Evolutionary conservation across 306 rosid species (phyloP).

Genomic region (Astragalus membranaceus): DNA sequence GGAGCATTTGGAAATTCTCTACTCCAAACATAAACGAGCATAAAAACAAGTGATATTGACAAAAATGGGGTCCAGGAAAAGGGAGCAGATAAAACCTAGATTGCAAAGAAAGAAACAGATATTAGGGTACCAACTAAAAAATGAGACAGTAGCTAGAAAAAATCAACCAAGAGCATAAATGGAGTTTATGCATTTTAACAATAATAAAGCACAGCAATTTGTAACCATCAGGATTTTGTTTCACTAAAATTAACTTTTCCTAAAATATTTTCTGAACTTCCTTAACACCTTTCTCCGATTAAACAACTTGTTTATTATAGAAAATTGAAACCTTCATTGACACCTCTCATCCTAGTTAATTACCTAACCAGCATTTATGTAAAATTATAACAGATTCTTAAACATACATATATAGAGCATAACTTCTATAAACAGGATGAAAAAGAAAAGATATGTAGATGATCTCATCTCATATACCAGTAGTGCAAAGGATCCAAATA

Average conservation of each 20-base stretch:
- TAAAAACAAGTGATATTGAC: conserved; percentile 82
- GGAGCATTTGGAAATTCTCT: conserved; percentile 90
- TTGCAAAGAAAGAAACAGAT: conserved; percentile 1
- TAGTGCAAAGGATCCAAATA: conserved; percentile 65
- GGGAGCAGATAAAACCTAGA: conserved; percentile 65
- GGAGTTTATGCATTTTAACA: conserved; percentile 5
- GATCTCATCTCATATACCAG: conserved; percentile 46
- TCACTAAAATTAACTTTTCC: not conserved
- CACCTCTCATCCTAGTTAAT: not conserved
- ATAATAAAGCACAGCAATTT: not conserved
- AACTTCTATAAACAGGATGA: not conserved
- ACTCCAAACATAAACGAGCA: conserved; percentile 95
- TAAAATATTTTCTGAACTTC: not conserved
- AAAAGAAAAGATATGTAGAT: conserved; percentile 7
- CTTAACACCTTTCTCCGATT: conserved; percentile 2
- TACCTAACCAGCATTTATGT: not conserved
- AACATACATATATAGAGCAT: not conserved
- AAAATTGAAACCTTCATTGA: not conserved
- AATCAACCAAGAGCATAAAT: not conserved
- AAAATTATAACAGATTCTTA: not conserved
- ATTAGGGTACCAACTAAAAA: conserved; percentile 11
- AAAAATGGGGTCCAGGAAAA: conserved; percentile 46
- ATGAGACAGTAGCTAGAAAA: not conserved
- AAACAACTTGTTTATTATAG: not conserved
- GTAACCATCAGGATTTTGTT: conserved; percentile 2